phyloP scores from a whole-genome alignment of 768 basidiomycete species.

The Porphyrellus cyaneotinctus region DNA sequence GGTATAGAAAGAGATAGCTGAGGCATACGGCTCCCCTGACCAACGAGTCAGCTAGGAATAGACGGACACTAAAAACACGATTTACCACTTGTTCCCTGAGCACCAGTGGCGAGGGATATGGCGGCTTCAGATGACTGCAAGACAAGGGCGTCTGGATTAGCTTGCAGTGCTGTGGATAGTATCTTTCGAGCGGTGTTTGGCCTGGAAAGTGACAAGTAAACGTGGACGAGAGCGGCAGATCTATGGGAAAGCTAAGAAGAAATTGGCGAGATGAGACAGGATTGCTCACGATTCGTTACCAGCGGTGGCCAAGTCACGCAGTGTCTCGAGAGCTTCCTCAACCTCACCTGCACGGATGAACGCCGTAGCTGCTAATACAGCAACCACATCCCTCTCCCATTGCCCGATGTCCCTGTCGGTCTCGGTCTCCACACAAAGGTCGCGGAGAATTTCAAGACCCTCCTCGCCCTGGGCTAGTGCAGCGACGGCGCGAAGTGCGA shows the following conservation, averaged over 20 bases:
- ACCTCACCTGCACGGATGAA: conserved; percentile 80
- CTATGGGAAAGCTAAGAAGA: conserved; percentile 36
- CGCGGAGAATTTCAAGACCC: conserved; percentile 76
- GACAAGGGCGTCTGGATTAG: conserved; percentile 87
- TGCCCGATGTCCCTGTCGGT: conserved; percentile 62
- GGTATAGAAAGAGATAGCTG: conserved; percentile 63
- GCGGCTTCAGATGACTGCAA: conserved; percentile 87
- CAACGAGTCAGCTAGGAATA: not conserved
- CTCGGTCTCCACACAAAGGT: conserved; percentile 83
- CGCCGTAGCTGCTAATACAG: conserved; percentile 81
- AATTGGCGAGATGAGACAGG: not conserved
- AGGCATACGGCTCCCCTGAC: conserved; percentile 33
- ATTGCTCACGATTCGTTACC: conserved; percentile 80
- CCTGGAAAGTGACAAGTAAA: conserved; percentile 88
- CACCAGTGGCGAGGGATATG: conserved; percentile 70
- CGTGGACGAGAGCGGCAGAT: conserved; percentile 76
- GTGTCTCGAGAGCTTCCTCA: conserved; percentile 89
- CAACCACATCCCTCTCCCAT: conserved; percentile 67
- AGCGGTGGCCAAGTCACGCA: conserved; percentile 64
- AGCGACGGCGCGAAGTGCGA: conserved; percentile 65
- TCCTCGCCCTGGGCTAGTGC: conserved; percentile 65
- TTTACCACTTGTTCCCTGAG: conserved; percentile 51
- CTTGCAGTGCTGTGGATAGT: conserved; percentile 76
- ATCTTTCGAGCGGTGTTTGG: conserved; percentile 84
- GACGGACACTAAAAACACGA: conserved; percentile 27